Percentiles rank a stretch among this genome's conserved stretches.
These are phyloP conservation scores for Taphrina confusa DNA, from an alignment of 1,139 yeast species.

Conservation along the genomic window DNA sequence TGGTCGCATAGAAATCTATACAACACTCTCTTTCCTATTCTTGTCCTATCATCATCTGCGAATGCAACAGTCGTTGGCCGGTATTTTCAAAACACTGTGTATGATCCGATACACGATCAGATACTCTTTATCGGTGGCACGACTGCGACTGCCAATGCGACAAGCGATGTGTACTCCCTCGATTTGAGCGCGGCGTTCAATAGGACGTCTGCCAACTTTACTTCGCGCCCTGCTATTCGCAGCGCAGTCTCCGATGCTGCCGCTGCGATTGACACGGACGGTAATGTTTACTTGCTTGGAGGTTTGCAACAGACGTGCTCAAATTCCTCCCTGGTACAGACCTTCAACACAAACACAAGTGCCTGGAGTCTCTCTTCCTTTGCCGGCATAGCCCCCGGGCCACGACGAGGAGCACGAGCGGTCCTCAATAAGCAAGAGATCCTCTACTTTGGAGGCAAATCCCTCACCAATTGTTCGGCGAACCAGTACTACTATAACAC, in stretches of 20 bases:
- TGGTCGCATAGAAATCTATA: neutral
- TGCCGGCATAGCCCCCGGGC: conserved; percentile 16
- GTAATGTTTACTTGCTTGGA: conserved; percentile 15
- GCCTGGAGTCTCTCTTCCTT: neutral
- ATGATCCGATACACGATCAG: conserved; percentile 16
- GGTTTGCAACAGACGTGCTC: conserved; percentile 10
- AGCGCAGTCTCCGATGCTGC: conserved; percentile 19
- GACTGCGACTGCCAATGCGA: conserved; percentile 20
- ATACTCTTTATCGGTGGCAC: conserved; percentile 22
- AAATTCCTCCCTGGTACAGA: neutral
- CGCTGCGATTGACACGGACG: neutral
- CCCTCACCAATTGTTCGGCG: conserved; percentile 10
- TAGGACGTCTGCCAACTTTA: conserved; percentile 7
- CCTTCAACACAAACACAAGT: neutral
- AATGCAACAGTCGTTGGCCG: neutral
- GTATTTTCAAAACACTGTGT: conserved; percentile 8
- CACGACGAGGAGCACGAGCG: conserved; percentile 25
- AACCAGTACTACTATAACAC: conserved; percentile 31
- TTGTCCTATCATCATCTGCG: no score
- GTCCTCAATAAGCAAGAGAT: neutral
- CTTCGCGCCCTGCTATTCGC: neutral
- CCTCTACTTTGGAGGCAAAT: conserved; percentile 29
- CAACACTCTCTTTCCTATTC: conserved; percentile 6
- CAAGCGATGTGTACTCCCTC: conserved; percentile 23
- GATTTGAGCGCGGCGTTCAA: conserved; percentile 17